Percentiles rank a stretch among this genome's conserved stretches.
These are phyloP conservation scores for Teunomyces gatunensis DNA, from an alignment of 805 yeast species.

Conservation along the genomic window DNA sequence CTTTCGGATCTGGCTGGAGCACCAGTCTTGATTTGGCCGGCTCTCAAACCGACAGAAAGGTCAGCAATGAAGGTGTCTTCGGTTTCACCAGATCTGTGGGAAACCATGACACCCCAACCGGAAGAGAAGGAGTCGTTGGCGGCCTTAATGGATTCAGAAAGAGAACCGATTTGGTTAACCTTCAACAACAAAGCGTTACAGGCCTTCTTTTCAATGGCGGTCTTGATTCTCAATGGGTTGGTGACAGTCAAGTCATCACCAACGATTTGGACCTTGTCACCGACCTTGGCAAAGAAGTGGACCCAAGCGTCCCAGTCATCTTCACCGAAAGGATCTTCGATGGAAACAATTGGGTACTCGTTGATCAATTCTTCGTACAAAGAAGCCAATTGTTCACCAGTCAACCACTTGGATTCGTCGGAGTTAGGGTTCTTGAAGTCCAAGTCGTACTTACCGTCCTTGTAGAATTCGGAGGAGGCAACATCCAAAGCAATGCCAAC, in stretches of 20 bases:
- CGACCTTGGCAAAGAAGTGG: conserved; percentile 70
- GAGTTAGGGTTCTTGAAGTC: conserved; percentile 98
- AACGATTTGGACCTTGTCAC: conserved; percentile 80
- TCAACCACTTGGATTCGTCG: conserved; percentile 85
- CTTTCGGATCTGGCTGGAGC: conserved; percentile 99
- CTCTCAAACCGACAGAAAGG: conserved; percentile 94
- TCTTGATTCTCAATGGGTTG: conserved; percentile 91
- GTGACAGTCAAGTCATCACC: conserved; percentile 99
- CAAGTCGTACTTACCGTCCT: conserved; percentile 94
- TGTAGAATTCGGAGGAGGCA: conserved; percentile 97
- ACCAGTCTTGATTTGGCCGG: conserved; percentile 99
- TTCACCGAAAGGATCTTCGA: conserved; percentile 99
- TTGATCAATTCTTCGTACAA: conserved; percentile 75
- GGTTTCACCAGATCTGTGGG: conserved; percentile 99
- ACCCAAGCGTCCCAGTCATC: conserved; percentile 99
- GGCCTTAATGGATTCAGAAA: conserved; percentile 94
- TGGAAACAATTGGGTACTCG: conserved; percentile 96
- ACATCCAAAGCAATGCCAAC: conserved; percentile 91
- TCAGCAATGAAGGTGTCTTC: conserved; percentile 99
- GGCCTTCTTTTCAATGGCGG: conserved; percentile 95
- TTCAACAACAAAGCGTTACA: conserved; percentile 93
- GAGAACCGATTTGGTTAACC: conserved; percentile 98
- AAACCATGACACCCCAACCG: conserved; percentile 99
- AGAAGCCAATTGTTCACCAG: conserved; percentile 83
- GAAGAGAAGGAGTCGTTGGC: conserved; percentile 94